A percentile compares a stretch with the other conserved stretches of the same genome.
Conservation (phyloP, 1,139 yeast genomes). For the Candida sojae region DNA sequence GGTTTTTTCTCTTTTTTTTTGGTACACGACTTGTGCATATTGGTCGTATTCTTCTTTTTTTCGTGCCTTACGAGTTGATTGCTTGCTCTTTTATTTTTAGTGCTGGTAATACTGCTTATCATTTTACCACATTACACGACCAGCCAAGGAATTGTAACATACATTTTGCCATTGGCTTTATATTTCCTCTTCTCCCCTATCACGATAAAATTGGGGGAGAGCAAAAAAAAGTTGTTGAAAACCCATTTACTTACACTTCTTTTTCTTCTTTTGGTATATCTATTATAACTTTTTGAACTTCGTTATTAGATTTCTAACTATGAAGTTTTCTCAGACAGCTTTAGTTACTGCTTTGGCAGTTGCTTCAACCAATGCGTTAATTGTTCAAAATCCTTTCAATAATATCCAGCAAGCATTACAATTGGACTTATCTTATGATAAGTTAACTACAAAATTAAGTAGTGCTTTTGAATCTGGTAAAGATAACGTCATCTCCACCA, state of each 20-base stretch:
- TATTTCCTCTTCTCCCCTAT: too few relatives aligned
- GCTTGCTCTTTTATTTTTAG: too few relatives aligned
- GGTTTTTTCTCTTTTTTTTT: too few relatives aligned
- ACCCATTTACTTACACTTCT: not conserved
- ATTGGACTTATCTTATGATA: constrained; percentile 21
- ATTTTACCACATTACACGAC: too few relatives aligned
- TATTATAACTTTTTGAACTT: not conserved
- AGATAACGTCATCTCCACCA: constrained; percentile 25
- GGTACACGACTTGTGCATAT: too few relatives aligned
- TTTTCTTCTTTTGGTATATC: not conserved
- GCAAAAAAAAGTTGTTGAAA: not conserved
- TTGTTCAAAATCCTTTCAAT: constrained; percentile 29
- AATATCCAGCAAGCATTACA: constrained; percentile 31
- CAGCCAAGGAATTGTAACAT: too few relatives aligned
- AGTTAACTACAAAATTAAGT: constrained; percentile 14
- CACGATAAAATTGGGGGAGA: too few relatives aligned
- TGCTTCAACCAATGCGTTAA: constrained; percentile 31
- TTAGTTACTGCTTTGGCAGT: constrained; percentile 23
- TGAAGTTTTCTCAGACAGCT: constrained; percentile 29
- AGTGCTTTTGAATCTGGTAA: constrained; percentile 20
- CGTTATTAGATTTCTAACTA: constrained; percentile 10
- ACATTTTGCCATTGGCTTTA: too few relatives aligned
- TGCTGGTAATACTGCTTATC: too few relatives aligned
- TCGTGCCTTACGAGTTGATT: too few relatives aligned
- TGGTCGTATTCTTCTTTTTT: too few relatives aligned